Base-by-base conservation (phyloP, 495 filamentous ascomycete genomes). In the Pyrenula aspistea region DNA sequence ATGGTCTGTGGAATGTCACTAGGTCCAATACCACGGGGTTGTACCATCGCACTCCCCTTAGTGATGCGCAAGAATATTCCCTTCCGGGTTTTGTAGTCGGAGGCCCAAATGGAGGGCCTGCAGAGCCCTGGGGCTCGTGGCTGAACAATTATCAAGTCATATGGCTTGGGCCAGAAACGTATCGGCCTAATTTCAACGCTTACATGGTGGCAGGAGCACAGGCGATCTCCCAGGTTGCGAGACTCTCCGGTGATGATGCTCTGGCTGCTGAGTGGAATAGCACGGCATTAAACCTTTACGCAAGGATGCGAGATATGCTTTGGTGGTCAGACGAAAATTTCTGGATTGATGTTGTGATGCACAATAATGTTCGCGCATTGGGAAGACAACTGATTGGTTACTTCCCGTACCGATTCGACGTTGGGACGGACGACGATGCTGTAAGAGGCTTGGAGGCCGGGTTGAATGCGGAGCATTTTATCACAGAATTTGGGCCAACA, bases 161-260 rank as follows among this genome's bases (percentile, higher is more conserved):
- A 24, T 59, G 65, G 49, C 62, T 70, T 55, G 73, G 73, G 19
- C 73, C 72, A 3, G 60, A 72, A 55, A 73, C 73, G 12, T 75
- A 69, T 49, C 61, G 72, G 48, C 71, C 73, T 2, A 70, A 64
- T 52, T 65, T 69, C 54, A 77, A 77, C 55, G 68, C 73, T 15
- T 77, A 76, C 49, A 75, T 75, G 73, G 67, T 74, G 8, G 71
- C 71, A n/a, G 68, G 67, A 56, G 71, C 73, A 15, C 61, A 65
- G 31, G 71, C 69, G 20, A 74, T 77, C 22, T 61, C 70, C 10
- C 58, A 63, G 1, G 64, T 70, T 31, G 73, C 73, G 12, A 25
- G 51, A 0, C 50, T 73, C 12, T 65, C 64, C 1, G 64, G 63
- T 24, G 58, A 72, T 55, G 49, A 54, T 19, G 49, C 52, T 24